phyloP scores from a whole-genome alignment of 345 rosid species.

The Eucalyptus cloeziana region DNA sequence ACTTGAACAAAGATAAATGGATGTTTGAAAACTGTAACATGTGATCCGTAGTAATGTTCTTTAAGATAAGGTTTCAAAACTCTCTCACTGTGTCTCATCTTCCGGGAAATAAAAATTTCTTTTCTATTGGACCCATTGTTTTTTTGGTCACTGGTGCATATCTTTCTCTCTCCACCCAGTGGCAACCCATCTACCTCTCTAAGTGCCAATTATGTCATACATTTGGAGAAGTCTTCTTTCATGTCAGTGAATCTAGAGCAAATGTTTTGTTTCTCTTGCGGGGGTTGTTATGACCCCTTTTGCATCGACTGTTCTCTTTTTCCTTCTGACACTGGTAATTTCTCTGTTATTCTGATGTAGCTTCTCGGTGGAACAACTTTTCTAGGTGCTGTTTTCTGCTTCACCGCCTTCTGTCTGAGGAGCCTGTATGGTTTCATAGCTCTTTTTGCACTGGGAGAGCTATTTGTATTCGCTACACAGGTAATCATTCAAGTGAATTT shows the following conservation, averaged over 20 bases:
- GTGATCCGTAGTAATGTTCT: not conserved
- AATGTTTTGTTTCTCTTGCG: not conserved
- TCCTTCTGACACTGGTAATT: not conserved
- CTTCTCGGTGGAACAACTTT: slow-evolving; percentile 72
- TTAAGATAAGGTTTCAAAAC: not conserved
- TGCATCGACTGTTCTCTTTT: not conserved
- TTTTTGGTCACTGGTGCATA: not conserved
- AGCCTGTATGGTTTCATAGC: slow-evolving; percentile 65
- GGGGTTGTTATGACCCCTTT: not conserved
- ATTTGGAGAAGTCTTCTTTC: not conserved
- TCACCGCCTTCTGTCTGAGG: slow-evolving; percentile 68
- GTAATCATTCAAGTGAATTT: slow-evolving; percentile 15
- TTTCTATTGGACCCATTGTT: not conserved
- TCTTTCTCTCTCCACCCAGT: not conserved
- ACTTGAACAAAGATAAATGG: not conserved
- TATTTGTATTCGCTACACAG: slow-evolving; percentile 93
- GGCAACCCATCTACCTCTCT: not conserved
- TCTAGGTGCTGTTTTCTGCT: slow-evolving; percentile 73
- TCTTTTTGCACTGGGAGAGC: slow-evolving; percentile 75
- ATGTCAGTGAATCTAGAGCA: not conserved
- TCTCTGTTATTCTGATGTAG: slow-evolving; percentile 17
- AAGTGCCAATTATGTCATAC: not conserved
- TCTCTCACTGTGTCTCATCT: not conserved
- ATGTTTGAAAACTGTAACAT: not conserved
- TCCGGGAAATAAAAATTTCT: not conserved